Evolutionary conservation across 1,139 yeast genomes (phyloP).

Genomic region (Zygosaccharomyces pseudobailii): DNA sequence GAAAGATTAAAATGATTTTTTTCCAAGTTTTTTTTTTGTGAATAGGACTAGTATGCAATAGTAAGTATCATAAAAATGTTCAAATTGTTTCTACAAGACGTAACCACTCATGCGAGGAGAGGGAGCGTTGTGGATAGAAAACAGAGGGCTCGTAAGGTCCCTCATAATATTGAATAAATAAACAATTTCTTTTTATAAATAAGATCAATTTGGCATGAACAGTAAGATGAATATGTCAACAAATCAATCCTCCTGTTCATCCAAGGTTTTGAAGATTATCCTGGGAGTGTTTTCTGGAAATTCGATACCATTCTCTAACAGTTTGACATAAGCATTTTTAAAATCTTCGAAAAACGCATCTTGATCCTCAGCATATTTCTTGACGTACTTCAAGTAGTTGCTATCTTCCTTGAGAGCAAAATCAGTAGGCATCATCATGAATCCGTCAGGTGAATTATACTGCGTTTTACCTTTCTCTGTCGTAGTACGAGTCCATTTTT

Average conservation of each 20-base stretch:
- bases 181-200: too few species aligned
- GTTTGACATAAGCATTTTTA: constrained; percentile 59
- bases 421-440: constrained; percentile 91
- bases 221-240: neutral
- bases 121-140: too few species aligned
- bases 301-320: constrained; percentile 70
- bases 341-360: constrained; percentile 69
- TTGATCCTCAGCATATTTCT: constrained; percentile 66
- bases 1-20: constrained; percentile 53
- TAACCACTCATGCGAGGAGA: too few species aligned
- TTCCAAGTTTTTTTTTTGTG: too few species aligned
- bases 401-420: constrained; percentile 66
- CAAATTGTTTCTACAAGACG: too few species aligned
- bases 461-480: constrained; percentile 72
- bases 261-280: constrained; percentile 61
- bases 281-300: constrained; percentile 47
- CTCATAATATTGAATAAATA: too few species aligned
- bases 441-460: constrained; percentile 67
- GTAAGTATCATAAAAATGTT: too few species aligned
- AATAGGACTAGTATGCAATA: too few species aligned
- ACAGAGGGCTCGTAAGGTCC: too few species aligned
- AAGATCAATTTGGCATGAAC: too few species aligned
- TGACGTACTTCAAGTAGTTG: constrained; percentile 60
- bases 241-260: constrained; percentile 47
- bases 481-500: constrained; percentile 68